These are phyloP conservation scores for Penicillium glabrum DNA, from an alignment of 2,329 filamentous ascomycete species.

Conservation along the genomic window DNA sequence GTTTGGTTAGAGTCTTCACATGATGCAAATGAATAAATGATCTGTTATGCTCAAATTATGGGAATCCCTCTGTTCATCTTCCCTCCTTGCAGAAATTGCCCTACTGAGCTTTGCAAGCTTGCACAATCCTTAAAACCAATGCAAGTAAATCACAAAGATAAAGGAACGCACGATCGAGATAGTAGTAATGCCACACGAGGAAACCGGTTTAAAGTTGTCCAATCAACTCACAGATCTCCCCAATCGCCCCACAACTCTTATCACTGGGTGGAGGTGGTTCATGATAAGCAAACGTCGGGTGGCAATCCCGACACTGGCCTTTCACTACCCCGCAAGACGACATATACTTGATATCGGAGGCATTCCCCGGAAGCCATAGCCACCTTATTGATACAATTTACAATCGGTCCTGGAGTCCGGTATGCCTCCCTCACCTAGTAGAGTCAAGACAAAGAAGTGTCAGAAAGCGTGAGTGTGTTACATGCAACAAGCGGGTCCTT, in stretches of 20 bases:
- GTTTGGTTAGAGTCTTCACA: constrained; percentile 8
- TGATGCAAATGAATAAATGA: neutral
- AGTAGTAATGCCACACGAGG: neutral
- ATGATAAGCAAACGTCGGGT: constrained; percentile 21
- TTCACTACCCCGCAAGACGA: constrained; percentile 2
- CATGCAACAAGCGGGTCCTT: neutral
- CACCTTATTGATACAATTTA: neutral
- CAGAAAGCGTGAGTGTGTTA: constrained; percentile 19
- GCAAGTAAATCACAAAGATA: too few relatives aligned
- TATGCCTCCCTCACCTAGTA: constrained; percentile 14
- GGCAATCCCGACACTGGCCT: constrained; percentile 13
- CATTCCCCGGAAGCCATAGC: constrained; percentile 4
- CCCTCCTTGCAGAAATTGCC: neutral
- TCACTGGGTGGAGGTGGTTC: neutral
- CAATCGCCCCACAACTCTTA: neutral
- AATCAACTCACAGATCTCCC: neutral
- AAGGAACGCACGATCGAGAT: too few relatives aligned
- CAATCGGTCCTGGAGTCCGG: neutral
- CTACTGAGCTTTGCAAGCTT: neutral
- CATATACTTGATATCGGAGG: constrained; percentile 14
- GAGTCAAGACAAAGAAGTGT: constrained; percentile 20
- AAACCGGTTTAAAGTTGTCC: neutral
- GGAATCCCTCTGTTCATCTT: neutral
- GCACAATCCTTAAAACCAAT: too few relatives aligned
- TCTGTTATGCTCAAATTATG: neutral